Evolutionary conservation across 352 stramenopile species (phyloP), one percentile per base, ranked within the genome.

Genomic region (Pseudoperonospora humuli): DNA sequence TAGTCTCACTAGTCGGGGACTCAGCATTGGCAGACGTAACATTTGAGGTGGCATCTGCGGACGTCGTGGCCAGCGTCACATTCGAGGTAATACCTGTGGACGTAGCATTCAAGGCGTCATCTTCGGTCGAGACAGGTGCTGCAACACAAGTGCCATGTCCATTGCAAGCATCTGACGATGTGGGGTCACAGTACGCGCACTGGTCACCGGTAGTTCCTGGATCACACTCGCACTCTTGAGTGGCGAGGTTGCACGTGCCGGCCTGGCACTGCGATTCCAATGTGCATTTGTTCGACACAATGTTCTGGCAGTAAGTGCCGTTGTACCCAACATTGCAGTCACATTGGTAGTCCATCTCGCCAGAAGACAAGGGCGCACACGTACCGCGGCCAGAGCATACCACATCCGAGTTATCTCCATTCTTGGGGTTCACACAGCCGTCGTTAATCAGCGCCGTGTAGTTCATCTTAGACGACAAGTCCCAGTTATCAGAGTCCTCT

Each of bases 361-460:
- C 54, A 0, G 54, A 57, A 20, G 52, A 54, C 7, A 54, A 61
- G 2, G 77, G 77, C 2, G 54, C 26, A 48, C 77, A 89, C 40
- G 77, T 89, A 27, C 77, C 77, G 35, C 70, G 74, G 33, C 70
- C 68, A n/a, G 74, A 86, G 59, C 77, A 89, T 38, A 86, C 72
- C n/a, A 86, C 68, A 21, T 73, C 62, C 42, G 73, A 75, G 42
- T 69, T 57, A 1, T 47, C 59, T 24, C 28, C 39, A 61, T 86
- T 84, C 18, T 51, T 78, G 14, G 67, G 62, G 63, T 86, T 84
- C 39, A 85, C 46, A 34, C 77, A 89, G 28, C 51, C 67, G 1
- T 75, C 66, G 20, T 61, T 55, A 37, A 86, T 72, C 14, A 84
- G 54, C 7, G 25, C 57, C 35, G 62, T 64, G 61, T 78, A 84